Base-by-base conservation (phyloP, 805 yeast species). In the Wickerhamiella musiphila region DNA sequence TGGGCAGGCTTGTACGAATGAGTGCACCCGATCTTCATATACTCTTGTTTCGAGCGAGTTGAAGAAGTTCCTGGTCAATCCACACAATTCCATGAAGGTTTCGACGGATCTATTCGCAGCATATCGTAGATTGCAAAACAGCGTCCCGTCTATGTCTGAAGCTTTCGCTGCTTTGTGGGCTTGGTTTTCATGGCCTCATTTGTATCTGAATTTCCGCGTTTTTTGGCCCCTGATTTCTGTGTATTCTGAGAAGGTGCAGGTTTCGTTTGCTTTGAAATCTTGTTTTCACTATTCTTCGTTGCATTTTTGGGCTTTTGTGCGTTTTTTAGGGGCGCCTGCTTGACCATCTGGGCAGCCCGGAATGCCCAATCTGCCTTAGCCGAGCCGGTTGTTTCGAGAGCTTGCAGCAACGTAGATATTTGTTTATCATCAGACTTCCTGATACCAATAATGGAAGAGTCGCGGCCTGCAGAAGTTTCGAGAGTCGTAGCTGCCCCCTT, bases 321-420 rank as follows among this genome's bases (percentile, higher is more conserved):
- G 11, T 11, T 11, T 17, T 24, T 24, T 11, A 18, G 28, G 19
- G 8, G 5, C 6, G 12, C 5, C 16, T 25, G 14, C 8, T 4
- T 13, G n/a, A 10, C 19, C 25, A 18, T 32, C 31, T 2, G 32
- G 36, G 5, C 29, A 6, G 28, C 10, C 16, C n/a, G 13, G 31
- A 39, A 44, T 2, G 37, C 42, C 48, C 48, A 44, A 23, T 35
- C 33, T 8, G 41, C 12, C 10, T 18, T 18, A 1, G 44, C 46
- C 5, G 35, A 19, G 4, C 39, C 40, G 5, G 42, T 19, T 2
- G 23, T 21, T 2, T 17, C 30, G 3, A 38, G 26, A 2, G 38
- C 21, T 10, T 23, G 12, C n/a, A 28, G 31, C 4, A 43, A 16
- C 1, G 26, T 9, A 4, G 31, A 34, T 6, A 28, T 12, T n/a